Conservation (phyloP, 2,329 filamentous ascomycete species). For the Berkeleyomyces basicola region DNA sequence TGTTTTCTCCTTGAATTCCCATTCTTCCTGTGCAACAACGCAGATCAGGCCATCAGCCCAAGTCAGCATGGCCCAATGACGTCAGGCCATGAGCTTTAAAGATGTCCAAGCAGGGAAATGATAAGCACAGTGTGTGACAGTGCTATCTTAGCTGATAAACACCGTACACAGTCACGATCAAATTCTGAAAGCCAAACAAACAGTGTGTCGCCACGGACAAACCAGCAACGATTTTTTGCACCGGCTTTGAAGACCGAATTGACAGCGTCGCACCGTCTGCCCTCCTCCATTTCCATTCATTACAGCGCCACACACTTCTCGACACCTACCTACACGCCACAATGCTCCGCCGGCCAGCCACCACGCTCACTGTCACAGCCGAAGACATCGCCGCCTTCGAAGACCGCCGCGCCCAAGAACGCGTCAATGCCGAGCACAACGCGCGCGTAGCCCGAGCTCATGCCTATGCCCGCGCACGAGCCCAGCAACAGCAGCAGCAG, state of each 20-base stretch:
- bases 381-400: constrained; percentile 58
- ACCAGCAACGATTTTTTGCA: too few species aligned
- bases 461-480: constrained; percentile 12
- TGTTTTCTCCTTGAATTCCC: too few species aligned
- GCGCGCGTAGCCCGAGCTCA: constrained; percentile 7
- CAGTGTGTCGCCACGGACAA: too few species aligned
- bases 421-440: constrained; percentile 20
- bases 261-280: neutral
- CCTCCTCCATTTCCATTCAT: neutral
- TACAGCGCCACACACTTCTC: neutral
- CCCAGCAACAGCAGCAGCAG: constrained; percentile 14
- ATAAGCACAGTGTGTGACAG: constrained; percentile 6
- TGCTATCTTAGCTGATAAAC: neutral
- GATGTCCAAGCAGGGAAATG: neutral
- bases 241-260: too few species aligned
- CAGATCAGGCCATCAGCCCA: neutral
- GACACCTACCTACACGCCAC: too few species aligned
- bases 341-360: constrained; percentile 53
- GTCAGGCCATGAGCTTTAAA: neutral
- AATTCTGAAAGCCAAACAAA: neutral
- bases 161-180: neutral
- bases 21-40: too few species aligned
- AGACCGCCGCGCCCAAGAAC: constrained; percentile 36
- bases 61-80: neutral
- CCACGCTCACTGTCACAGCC: constrained; percentile 48